phyloP scores from a whole-genome alignment of 306 rosid species.

The Trifolium dubium region DNA sequence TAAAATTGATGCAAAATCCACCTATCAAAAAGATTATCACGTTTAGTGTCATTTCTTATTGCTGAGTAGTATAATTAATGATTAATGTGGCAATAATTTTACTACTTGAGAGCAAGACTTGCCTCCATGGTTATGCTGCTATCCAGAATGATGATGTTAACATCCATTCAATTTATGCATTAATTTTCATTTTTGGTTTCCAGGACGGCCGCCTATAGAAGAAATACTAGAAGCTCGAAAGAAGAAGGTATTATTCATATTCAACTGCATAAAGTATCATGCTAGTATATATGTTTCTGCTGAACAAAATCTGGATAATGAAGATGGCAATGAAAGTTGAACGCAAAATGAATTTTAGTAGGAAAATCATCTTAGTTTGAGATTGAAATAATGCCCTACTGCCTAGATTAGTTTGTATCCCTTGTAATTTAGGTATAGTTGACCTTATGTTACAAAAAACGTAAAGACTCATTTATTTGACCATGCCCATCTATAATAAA shows the following conservation, averaged over 20 bases:
- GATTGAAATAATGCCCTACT: conserved; percentile 1
- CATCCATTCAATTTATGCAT: background rate
- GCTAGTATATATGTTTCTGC: conserved; percentile 11
- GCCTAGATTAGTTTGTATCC: conserved; percentile 17
- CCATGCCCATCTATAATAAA: background rate
- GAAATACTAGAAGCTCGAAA: conserved; percentile 69
- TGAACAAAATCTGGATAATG: conserved; percentile 2
- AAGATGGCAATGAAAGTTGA: conserved; percentile 9
- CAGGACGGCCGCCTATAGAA: conserved; percentile 85
- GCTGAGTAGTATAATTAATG: conserved; percentile 3
- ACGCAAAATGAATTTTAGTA: background rate
- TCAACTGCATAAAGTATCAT: conserved; percentile 10
- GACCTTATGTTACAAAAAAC: conserved; percentile 9
- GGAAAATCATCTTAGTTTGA: conserved; percentile 16
- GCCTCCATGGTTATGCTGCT: conserved; percentile 23
- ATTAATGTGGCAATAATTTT: background rate
- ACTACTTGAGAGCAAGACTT: conserved; percentile 18
- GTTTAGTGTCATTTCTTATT: conserved; percentile 16
- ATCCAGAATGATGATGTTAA: conserved; percentile 10
- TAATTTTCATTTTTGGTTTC: conserved; percentile 32
- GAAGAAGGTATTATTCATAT: conserved; percentile 67
- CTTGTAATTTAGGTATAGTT: conserved; percentile 2
- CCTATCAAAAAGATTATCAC: conserved; percentile 21
- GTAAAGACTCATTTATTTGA: background rate
- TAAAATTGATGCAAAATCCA: conserved; percentile 12